Percentiles rank a stretch among this genome's conserved stretches.
phyloP scores from a whole-genome alignment of 192 early-diverging fungal species.

The Haplosporangium gracile region DNA sequence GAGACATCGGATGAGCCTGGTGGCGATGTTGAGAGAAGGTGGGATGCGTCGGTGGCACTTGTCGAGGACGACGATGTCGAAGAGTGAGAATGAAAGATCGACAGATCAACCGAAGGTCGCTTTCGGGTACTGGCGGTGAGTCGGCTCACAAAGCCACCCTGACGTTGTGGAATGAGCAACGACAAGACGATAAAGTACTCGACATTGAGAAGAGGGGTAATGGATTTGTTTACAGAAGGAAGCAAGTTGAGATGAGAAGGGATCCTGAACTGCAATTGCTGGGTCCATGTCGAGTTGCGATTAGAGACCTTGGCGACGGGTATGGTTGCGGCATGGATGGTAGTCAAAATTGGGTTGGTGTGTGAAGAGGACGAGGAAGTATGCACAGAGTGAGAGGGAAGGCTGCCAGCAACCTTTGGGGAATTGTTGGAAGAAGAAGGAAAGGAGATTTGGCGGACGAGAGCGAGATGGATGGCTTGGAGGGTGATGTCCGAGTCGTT shows the following conservation, averaged over 20 bases:
- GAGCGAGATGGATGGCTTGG: conserved; percentile 25
- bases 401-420: background rate
- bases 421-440: background rate
- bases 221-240: conserved; percentile 15
- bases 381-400: background rate
- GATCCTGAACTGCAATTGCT: conserved; percentile 38
- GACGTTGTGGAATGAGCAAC: conserved; percentile 24
- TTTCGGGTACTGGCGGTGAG: background rate
- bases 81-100: conserved; percentile 8
- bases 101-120: conserved; percentile 11
- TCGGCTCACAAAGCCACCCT: conserved; percentile 31
- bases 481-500: conserved; percentile 30
- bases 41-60: background rate
- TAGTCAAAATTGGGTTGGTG: conserved; percentile 2
- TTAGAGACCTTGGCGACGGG: conserved; percentile 29
- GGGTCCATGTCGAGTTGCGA: conserved; percentile 24
- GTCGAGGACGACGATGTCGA: background rate
- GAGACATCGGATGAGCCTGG: background rate
- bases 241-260: conserved; percentile 16
- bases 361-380: background rate
- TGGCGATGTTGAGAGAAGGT: background rate
- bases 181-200: conserved; percentile 30
- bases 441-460: conserved; percentile 32
- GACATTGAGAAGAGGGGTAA: conserved; percentile 29
- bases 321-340: conserved; percentile 27